phyloP scores from a whole-genome alignment of 345 rosid species.

The Trapa bicornis region DNA sequence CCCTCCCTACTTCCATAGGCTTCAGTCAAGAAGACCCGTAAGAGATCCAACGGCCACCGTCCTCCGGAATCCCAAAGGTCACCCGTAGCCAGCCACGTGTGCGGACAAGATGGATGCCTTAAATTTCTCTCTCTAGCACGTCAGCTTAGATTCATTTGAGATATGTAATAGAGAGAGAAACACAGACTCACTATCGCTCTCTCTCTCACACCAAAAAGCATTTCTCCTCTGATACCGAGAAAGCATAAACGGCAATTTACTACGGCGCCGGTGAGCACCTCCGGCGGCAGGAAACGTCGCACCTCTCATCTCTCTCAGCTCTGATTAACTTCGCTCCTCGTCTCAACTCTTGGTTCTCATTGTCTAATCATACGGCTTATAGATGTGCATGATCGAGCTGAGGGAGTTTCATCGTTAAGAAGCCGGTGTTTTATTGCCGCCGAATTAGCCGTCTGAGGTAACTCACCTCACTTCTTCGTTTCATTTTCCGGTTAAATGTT shows the following conservation, averaged over 20 bases:
- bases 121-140: neutral
- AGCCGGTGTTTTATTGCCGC: neutral
- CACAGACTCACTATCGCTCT: neutral
- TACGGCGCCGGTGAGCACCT: neutral
- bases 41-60: neutral
- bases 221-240: neutral
- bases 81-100: neutral
- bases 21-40: neutral
- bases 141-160: neutral
- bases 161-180: neutral
- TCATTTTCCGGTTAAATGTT: neutral
- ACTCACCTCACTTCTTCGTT: neutral
- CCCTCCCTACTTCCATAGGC: neutral
- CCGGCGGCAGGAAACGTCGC: neutral
- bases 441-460: neutral
- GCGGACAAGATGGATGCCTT: neutral
- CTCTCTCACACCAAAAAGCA: conserved; percentile 3
- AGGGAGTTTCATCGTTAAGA: neutral
- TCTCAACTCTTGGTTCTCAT: neutral
- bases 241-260: neutral
- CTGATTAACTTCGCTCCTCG: neutral
- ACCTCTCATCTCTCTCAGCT: neutral
- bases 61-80: neutral
- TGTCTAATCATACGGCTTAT: neutral
- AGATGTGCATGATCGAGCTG: neutral